Base-by-base conservation (phyloP, 345 rosid genomes). In the Melastoma malabathricum region DNA sequence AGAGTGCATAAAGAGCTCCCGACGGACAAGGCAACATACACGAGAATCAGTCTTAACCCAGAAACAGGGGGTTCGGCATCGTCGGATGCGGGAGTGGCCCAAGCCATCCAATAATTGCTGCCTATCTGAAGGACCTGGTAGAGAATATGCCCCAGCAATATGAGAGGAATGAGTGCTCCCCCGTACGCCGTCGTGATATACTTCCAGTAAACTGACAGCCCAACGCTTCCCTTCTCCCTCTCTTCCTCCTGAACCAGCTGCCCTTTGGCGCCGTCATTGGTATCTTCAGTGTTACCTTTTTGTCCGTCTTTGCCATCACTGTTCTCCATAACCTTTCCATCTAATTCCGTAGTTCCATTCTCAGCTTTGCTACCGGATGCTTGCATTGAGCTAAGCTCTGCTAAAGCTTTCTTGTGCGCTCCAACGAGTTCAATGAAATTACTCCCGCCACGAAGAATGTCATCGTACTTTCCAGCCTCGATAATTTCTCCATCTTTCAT, bases 211-310 rank as follows among this genome's bases (percentile, higher is more conserved):
- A 89, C 86, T 1, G 64, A 22, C 60, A 78, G 68, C 52, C 89
- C 84, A 10, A 89, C 95, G 43, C 64, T 70, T 2, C 97, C 97
- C 68, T 77, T 89, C 69, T 82, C 92, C 54, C 95, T 77, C 61
- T 89, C 97, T 46, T 88, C 97, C 62, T 82, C 92, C 66, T 84
- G 83, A 51, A 89, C 75, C 56, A 89, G 77, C 67, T 88, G 92
- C 50, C 79, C 79, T 60, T 69, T 72, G 15, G 58, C 79, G 25
- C 65, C 78, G 15, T 52, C 64, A 68, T 4, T 22, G 25, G 4
- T 2, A 22, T 69, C 59, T 41, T 59, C 73, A 62, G 25, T 47
- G 44, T 56, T 54, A 54, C 55, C 43, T 13, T n/a, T n/a, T n/a
- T n/a, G n/a, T n/a, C n/a, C n/a, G n/a, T n/a, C n/a, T n/a, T n/a